Evolutionary conservation across 2,329 filamentous ascomycete genomes (phyloP).

Genomic region (Fusarium compactum): DNA sequence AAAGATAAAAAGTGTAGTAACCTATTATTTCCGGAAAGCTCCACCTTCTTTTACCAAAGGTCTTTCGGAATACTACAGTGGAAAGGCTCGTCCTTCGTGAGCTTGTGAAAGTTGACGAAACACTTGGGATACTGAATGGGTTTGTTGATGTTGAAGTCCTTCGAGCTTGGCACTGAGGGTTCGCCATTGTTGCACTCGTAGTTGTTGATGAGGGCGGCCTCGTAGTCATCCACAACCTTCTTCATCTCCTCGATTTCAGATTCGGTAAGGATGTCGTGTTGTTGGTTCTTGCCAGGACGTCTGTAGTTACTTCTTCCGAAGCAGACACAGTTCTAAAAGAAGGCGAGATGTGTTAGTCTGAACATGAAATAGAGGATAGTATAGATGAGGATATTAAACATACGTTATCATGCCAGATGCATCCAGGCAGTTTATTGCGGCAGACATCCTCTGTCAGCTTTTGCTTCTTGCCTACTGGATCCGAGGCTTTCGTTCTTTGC

Average conservation of each 20-base stretch:
- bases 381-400: not conserved
- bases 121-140: conserved; percentile 8
- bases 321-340: not conserved
- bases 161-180: not conserved
- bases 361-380: too few species aligned
- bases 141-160: not conserved
- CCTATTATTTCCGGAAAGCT: too few species aligned
- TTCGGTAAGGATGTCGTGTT: not conserved
- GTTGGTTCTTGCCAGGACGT: not conserved
- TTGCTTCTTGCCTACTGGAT: not conserved
- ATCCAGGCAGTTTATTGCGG: not conserved
- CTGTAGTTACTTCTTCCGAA: not conserved
- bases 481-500: not conserved
- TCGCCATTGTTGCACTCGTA: conserved; percentile 5
- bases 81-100: not conserved
- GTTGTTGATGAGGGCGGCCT: conserved; percentile 6
- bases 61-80: not conserved
- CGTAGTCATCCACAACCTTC: conserved; percentile 1
- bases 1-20: not conserved
- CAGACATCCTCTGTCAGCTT: not conserved
- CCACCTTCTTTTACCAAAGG: not conserved
- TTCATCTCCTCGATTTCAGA: not conserved
- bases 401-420: conserved; percentile 9
- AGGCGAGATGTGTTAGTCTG: not conserved
- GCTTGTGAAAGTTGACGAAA: not conserved